Evolutionary conservation across 257 asterid genomes (phyloP), one percentile per base, ranked within the genome.

Genomic region (Paraleonurus japonicus): DNA sequence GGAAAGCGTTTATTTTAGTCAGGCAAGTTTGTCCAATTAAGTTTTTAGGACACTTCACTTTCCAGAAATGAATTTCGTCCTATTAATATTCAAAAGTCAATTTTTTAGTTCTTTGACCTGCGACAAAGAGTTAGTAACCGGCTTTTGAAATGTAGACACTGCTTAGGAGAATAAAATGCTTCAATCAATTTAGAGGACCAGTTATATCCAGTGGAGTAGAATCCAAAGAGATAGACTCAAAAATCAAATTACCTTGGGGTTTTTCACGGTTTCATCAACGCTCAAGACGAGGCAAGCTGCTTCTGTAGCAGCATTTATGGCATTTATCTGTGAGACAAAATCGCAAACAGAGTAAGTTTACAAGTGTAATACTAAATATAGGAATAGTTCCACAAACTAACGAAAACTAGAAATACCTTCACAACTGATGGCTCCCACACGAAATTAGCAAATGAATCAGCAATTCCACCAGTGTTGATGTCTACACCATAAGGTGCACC

Each of bases 391-490:
- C 7, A 39, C 15, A 23, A 26, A 69, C 32, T 11, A 9, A 30
- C 4, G 39, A 65, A n/a, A 43, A 48, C 22, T 22, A 50, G 33
- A 33, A 12, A 33, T 80, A 87, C 96, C 96, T 92, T 92, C 74
- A 89, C 95, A 5, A 89, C 95, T 65, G 96, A 83, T 12, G 95
- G 96, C 80, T 92, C 97, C 96, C 97, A 91, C 57, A 91, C 95
- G 47, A 87, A 89, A 77, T 83, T 87, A 28, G 95, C 91, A 69
- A 87, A 87, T 58, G 96, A 86, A 80, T 92, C 93, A 2, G 93
- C 80, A 55, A 92, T 84, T 71, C 86, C 86, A 65, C 88, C 88
- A 28, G 88, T 84, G 76, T 81, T 79, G 66, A 84, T 81, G 75
- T 81, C 88, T 23, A 84, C 86, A 72, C 88, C 88, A 65, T 76